phyloP scores from a whole-genome alignment of 768 basidiomycete genomes.

The Trametes gibbosa region DNA sequence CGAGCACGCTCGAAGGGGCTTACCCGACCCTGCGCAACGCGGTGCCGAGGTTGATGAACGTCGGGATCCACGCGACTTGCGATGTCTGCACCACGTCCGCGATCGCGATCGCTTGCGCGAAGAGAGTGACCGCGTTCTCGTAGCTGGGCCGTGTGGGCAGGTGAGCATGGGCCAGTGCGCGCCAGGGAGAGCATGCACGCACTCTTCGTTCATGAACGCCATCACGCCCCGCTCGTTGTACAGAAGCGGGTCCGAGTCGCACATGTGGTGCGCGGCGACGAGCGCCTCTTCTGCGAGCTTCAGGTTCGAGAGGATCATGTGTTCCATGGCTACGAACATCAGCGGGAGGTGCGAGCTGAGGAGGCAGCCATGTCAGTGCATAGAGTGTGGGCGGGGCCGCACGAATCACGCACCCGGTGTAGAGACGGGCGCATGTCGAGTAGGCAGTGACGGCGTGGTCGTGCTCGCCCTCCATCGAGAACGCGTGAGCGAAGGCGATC shows the following conservation, averaged over 20 bases:
- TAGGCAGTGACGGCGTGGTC: constrained; percentile 98
- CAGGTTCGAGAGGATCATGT: constrained; percentile 84
- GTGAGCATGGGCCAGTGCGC: background rate
- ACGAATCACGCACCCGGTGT: constrained; percentile 70
- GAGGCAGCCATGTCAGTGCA: background rate
- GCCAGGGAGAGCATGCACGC: constrained; percentile 27
- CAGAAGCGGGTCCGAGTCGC: constrained; percentile 84
- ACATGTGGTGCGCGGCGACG: constrained; percentile 75
- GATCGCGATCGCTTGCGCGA: constrained; percentile 73
- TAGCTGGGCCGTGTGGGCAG: constrained; percentile 47
- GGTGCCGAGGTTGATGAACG: constrained; percentile 91
- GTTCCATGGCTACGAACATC: constrained; percentile 98
- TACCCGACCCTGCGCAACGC: constrained; percentile 80
- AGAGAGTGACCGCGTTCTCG: constrained; percentile 64
- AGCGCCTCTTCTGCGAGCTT: constrained; percentile 85
- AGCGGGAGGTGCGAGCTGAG: constrained; percentile 92
- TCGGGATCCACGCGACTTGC: constrained; percentile 81
- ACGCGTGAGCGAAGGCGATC: constrained; percentile 97
- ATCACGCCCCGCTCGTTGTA: constrained; percentile 93
- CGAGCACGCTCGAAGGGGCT: constrained; percentile 22
- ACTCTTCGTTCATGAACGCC: constrained; percentile 86
- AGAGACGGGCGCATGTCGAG: constrained; percentile 93
- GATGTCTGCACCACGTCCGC: constrained; percentile 85
- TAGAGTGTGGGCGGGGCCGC: background rate
- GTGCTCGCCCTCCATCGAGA: constrained; percentile 96